Evolutionary conservation across 2,329 filamentous ascomycete genomes (phyloP).

Genomic region (Aspergillus spinulosporus): DNA sequence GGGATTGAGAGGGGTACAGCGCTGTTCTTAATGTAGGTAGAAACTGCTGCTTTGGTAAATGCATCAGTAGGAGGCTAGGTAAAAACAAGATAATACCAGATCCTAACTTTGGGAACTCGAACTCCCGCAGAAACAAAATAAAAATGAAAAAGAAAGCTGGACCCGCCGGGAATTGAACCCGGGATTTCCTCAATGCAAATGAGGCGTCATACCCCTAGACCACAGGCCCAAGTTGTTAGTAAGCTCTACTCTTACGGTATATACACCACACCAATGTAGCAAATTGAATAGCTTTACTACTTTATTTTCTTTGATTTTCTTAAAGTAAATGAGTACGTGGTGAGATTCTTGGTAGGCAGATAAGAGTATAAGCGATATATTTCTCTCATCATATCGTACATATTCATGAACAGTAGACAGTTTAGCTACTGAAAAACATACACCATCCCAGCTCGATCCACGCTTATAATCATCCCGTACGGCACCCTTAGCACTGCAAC

Average conservation of each 20-base stretch:
- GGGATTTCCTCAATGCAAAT: constrained; percentile 12
- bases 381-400: background rate
- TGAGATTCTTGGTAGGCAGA: no score
- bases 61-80: no score
- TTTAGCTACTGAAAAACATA: constrained; percentile 66
- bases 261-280: no score
- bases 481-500: constrained; percentile 84
- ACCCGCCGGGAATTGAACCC: constrained; percentile 14
- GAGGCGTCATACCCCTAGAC: constrained; percentile 10
- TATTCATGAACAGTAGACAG: background rate
- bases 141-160: constrained; percentile 4
- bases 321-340: no score
- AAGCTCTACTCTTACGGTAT: no score
- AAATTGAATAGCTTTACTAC: no score
- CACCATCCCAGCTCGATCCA: constrained; percentile 83
- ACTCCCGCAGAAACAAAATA: background rate
- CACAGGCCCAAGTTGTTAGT: constrained; percentile 5
- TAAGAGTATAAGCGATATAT: no score
- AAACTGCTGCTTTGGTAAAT: no score
- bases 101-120: no score
- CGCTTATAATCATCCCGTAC: constrained; percentile 89
- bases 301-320: no score
- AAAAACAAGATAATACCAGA: background rate
- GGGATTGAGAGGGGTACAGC: no score
- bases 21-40: no score